phyloP scores from a whole-genome alignment of 2,329 filamentous ascomycete species.

The Pseudopyricularia javanii region DNA sequence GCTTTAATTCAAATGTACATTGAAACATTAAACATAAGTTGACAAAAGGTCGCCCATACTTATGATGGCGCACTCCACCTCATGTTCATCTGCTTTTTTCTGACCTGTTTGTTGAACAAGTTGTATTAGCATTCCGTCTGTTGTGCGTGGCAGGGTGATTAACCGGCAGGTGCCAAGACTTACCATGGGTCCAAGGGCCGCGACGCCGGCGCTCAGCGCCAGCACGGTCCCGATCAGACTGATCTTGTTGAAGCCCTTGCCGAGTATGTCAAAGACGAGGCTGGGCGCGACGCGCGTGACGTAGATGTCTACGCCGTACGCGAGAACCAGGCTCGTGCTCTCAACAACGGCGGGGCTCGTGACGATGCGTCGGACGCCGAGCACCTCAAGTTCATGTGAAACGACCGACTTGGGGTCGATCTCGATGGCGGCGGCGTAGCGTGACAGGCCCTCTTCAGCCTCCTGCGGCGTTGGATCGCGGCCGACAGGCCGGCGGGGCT shows the following conservation, averaged over 20 bases:
- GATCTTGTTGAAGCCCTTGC: constrained; percentile 85
- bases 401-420: constrained; percentile 73
- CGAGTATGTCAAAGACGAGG: constrained; percentile 81
- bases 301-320: constrained; percentile 80
- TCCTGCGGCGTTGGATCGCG: constrained; percentile 73
- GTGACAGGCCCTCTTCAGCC: constrained; percentile 68
- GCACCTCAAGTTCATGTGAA: constrained; percentile 70
- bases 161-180: constrained; percentile 20
- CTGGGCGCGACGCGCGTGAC: constrained; percentile 80
- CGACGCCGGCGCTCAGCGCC: constrained; percentile 64
- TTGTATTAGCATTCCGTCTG: neutral
- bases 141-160: neutral
- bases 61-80: constrained; percentile 37
- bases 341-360: constrained; percentile 72
- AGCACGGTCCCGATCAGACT: constrained; percentile 75
- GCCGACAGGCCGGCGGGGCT: constrained; percentile 75
- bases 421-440: constrained; percentile 66
- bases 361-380: constrained; percentile 40
- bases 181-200: constrained; percentile 76
- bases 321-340: constrained; percentile 82
- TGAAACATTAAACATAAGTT: neutral
- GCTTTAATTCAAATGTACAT: neutral
- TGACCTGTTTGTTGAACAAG: constrained; percentile 24
- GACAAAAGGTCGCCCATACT: neutral
- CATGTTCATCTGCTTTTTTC: constrained; percentile 56